These are phyloP conservation scores for Zygoascus bituminiphila DNA, from an alignment of 805 yeast species.

Conservation along the genomic window DNA sequence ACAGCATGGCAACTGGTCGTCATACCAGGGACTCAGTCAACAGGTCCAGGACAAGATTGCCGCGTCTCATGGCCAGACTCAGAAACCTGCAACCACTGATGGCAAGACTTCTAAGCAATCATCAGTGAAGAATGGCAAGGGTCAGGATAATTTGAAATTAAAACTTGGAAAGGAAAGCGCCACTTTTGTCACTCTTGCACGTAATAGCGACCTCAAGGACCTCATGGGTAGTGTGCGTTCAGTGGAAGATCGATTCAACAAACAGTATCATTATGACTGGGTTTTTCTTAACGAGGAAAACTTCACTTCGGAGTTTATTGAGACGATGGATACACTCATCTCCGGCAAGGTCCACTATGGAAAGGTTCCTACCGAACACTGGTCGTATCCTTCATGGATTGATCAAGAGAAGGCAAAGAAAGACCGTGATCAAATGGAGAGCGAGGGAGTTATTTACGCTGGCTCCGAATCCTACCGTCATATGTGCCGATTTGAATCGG, in stretches of 20 bases:
- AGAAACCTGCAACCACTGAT: no score
- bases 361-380: conserved; percentile 48
- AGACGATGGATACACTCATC: conserved; percentile 40
- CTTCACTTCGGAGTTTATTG: conserved; percentile 49
- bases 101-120: no score
- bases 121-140: no score
- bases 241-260: conserved; percentile 61
- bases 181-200: conserved; percentile 59
- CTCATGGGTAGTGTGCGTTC: conserved; percentile 52
- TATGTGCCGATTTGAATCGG: conserved; percentile 77
- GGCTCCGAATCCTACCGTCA: conserved; percentile 55
- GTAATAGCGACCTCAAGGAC: conserved; percentile 54
- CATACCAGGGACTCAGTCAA: no score
- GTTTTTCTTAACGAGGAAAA: conserved; percentile 65
- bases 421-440: conserved; percentile 38
- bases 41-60: no score
- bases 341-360: conserved; percentile 61
- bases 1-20: no score
- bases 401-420: conserved; percentile 43
- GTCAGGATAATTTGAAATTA: no score
- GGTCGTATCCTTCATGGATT: conserved; percentile 63
- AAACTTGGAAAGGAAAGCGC: conserved; percentile 36
- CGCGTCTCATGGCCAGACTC: no score
- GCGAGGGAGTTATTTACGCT: conserved; percentile 46
- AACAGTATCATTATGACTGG: conserved; percentile 63